Base-by-base conservation (phyloP, 2,329 filamentous ascomycete species). In the Alternaria consortialis region DNA sequence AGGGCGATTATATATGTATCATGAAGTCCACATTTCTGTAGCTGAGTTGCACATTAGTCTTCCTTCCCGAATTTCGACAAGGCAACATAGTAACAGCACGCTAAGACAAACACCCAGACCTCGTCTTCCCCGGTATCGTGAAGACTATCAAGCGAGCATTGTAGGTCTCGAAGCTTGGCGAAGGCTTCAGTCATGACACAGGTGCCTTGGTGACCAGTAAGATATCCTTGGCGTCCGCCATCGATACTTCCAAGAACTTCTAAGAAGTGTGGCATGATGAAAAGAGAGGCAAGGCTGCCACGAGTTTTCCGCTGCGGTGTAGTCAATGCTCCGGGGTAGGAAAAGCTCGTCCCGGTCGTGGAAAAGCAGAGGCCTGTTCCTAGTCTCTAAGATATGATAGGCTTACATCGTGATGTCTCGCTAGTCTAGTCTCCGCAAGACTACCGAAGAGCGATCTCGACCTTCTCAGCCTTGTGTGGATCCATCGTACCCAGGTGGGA, bases 211-310 rank as follows among this genome's bases (percentile, higher is more conserved):
- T 39, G 37, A 47, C 64, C 53, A 63, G 58, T 39, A 31, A 40
- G 27, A 42, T 37, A 25, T 31, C 23, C 36, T 46, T 46, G 42
- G 61, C 48, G 42, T 53, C 58, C 63, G 65, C 70, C 65, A 62
- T 68, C 69, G 61, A 70, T 70, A 72, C 37, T 72, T 65, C 68
- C 70, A 72, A 74, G 67, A 61, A 72, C 40, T 72, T 65, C 68
- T 68, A 72, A 74, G 67, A 61, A 34, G 50, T 61, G 67, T 65
- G 47, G 53, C 60, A 62, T 67, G 34, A 46, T 36, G 58, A 55
- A 51, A 27, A 31, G 51, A 31, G 27, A 52, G n/a, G 53, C 40
- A 15, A 39, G 34, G 53, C 17, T 34, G 40, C 61, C 46, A 39
- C 56, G 58, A 13, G 13, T 15, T 25, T 39, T 37, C 27, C 56